Percentiles rank a stretch among this genome's conserved stretches.
Evolutionary conservation across 768 basidiomycete species (phyloP).

Genomic region (Suillus cothurnatus): DNA sequence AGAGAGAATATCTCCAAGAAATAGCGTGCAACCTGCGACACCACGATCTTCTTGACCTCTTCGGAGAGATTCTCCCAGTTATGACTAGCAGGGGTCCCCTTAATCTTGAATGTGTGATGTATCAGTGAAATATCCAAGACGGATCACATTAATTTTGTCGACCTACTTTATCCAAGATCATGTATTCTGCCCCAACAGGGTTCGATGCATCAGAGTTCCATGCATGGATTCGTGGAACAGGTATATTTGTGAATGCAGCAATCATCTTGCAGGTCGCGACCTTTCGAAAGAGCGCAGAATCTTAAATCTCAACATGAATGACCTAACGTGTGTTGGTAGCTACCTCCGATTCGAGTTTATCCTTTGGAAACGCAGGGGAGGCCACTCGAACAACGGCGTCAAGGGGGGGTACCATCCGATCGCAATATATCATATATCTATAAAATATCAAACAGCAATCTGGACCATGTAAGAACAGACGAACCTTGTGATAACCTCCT

Average conservation of each 20-base stretch:
- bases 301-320: neutral
- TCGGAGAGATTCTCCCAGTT: neutral
- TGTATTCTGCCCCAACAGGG: neutral
- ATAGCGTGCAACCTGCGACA: slow-evolving; percentile 3
- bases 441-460: neutral
- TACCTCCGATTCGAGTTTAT: neutral
- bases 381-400: neutral
- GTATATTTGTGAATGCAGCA: neutral
- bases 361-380: slow-evolving; percentile 1
- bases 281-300: neutral
- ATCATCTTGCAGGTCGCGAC: neutral
- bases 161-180: neutral
- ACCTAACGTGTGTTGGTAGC: neutral
- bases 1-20: slow-evolving; percentile 4
- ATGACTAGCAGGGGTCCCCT: neutral
- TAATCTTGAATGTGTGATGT: neutral
- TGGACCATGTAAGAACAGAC: neutral
- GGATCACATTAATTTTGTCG: neutral
- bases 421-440: neutral
- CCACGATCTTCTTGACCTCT: neutral
- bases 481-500: neutral
- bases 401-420: neutral
- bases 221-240: neutral
- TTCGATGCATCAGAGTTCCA: neutral
- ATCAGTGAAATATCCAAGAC: neutral